phyloP scores from a whole-genome alignment of 192 early-diverging fungal species.

The Entomortierella parvispora region DNA sequence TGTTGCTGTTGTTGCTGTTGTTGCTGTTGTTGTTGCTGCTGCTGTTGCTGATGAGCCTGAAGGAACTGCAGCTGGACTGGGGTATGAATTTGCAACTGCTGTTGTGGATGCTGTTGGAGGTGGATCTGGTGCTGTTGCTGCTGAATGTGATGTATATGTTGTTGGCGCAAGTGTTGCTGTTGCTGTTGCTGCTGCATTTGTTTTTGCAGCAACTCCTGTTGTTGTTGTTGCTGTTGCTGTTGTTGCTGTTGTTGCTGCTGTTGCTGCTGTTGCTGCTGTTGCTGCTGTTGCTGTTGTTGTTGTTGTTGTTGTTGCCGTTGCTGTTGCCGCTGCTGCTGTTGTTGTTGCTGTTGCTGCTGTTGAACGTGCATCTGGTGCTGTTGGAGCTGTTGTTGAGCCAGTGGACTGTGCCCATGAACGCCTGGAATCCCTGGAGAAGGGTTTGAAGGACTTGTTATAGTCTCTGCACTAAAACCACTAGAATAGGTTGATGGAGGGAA shows the following conservation, averaged over 20 bases:
- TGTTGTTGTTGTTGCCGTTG: constrained; percentile 8
- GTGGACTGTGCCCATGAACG: not conserved
- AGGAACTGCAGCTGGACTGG: not conserved
- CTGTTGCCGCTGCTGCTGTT: constrained; percentile 2
- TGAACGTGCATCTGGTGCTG: not conserved
- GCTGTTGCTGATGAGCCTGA: not conserved
- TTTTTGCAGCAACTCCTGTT: not conserved
- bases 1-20: constrained; percentile 13
- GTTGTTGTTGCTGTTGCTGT: constrained; percentile 18
- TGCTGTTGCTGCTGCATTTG: constrained; percentile 2
- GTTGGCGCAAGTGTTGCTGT: constrained; percentile 11
- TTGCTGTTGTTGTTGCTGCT: constrained; percentile 25
- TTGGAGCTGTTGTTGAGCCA: constrained; percentile 2
- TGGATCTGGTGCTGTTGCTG: constrained; percentile 7
- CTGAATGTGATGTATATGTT: not conserved
- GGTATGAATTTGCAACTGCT: constrained; percentile 8
- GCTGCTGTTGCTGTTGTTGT: constrained; percentile 5
- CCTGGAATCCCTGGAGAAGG: too few relatives aligned
- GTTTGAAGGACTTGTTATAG: too few relatives aligned
- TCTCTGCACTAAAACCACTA: too few relatives aligned
- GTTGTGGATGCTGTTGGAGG: constrained; percentile 11
- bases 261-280: not conserved
- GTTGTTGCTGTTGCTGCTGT: constrained; percentile 11
- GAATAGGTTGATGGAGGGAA: not conserved
- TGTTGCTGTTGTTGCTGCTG: not conserved